Conservation (phyloP, 2,329 filamentous ascomycete species). For the Hirsutella thompsonii region DNA sequence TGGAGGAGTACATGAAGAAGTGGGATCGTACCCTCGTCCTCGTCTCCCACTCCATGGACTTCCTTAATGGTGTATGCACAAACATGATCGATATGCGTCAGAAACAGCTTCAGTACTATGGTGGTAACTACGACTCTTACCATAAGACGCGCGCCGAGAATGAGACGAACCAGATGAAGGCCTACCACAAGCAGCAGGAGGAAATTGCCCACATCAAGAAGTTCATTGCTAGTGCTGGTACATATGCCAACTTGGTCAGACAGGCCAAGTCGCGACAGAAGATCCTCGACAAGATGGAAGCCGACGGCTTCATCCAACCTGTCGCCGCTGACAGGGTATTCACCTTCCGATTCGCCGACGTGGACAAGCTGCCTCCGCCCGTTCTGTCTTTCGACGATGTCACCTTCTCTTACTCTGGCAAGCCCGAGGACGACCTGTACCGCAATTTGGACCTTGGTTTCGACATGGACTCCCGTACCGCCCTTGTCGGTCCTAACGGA, state of each 20-base stretch:
- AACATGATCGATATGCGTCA: conserved; percentile 98
- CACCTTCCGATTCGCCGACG: conserved; percentile 95
- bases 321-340: conserved; percentile 79
- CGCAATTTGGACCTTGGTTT: conserved; percentile 95
- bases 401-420: conserved; percentile 93
- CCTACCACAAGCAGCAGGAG: conserved; percentile 97
- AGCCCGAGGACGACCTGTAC: conserved; percentile 83
- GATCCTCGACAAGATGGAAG: conserved; percentile 99
- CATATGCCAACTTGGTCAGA: conserved; percentile 96
- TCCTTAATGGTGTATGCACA: conserved; percentile 95
- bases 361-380: conserved; percentile 97
- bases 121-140: conserved; percentile 99
- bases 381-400: conserved; percentile 95
- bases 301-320: conserved; percentile 93
- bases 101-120: conserved; percentile 88
- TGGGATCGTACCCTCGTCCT: conserved; percentile 96
- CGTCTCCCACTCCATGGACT: conserved; percentile 97
- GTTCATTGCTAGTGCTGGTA: conserved; percentile 99
- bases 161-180: conserved; percentile 97
- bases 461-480: conserved; percentile 97
- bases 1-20: conserved; percentile 99
- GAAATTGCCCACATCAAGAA: conserved; percentile 99
- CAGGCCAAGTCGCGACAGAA: conserved; percentile 99
- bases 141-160: conserved; percentile 88
- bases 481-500: conserved; percentile 95